These are phyloP conservation scores for Glonium stellatum DNA, from an alignment of 495 filamentous ascomycete genomes.

Conservation along the genomic window DNA sequence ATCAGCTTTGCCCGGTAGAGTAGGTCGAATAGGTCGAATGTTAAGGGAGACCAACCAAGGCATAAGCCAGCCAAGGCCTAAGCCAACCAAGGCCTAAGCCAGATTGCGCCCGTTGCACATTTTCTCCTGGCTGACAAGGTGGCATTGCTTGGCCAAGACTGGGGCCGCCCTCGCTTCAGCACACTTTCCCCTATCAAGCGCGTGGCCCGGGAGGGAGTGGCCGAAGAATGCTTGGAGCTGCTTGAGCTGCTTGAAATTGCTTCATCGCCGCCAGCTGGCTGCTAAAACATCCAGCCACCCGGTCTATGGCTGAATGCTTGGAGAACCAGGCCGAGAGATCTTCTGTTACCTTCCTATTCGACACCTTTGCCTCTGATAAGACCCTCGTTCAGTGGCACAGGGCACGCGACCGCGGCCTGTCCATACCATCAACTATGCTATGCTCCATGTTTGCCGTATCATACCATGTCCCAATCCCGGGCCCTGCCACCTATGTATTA, in stretches of 20 bases:
- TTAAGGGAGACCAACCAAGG: no score
- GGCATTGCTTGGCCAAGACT: background rate
- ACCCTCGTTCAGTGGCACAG: background rate
- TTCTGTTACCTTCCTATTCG: background rate
- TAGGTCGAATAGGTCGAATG: slow-evolving; percentile 1
- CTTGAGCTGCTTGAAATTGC: background rate
- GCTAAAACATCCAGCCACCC: background rate
- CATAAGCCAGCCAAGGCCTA: background rate
- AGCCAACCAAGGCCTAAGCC: background rate
- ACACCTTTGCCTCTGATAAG: background rate
- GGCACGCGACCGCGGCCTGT: slow-evolving; percentile 1
- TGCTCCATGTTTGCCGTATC: no score
- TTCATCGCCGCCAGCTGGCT: background rate
- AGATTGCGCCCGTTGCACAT: background rate
- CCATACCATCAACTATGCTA: background rate
- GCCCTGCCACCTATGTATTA: background rate
- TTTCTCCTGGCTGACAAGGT: background rate
- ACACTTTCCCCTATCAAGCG: background rate
- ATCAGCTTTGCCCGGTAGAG: background rate
- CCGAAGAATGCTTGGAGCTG: background rate
- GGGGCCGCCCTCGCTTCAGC: background rate
- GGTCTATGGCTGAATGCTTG: background rate
- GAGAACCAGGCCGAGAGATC: background rate
- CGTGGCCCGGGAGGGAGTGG: background rate
- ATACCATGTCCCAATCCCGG: no score